These are phyloP conservation scores for Areca catechu DNA, from an alignment of 176 grass and related monocot genomes.

Conservation along the genomic window DNA sequence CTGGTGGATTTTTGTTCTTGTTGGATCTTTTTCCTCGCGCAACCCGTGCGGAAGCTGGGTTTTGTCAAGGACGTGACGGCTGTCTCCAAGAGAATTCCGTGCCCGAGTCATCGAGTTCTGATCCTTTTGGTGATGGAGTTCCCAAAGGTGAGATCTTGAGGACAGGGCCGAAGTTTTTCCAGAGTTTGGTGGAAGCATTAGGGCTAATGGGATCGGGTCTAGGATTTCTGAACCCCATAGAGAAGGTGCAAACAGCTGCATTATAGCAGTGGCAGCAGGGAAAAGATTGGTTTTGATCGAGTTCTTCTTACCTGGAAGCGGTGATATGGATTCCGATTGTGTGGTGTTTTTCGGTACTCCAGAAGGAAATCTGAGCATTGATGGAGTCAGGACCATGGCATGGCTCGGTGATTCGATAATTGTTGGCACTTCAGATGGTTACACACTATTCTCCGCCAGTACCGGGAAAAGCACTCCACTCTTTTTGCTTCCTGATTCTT, in stretches of 20 bases:
- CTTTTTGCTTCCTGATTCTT: slow-evolving; percentile 69
- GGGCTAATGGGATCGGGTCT: slow-evolving; percentile 5
- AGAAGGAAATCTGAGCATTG: slow-evolving; percentile 52
- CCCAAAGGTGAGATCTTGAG: slow-evolving; percentile 25
- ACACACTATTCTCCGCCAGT: slow-evolving; percentile 38
- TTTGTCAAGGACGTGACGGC: slow-evolving; percentile 50
- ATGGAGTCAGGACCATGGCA: slow-evolving; percentile 55
- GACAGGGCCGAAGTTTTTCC: slow-evolving; percentile 14
- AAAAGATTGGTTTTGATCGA: slow-evolving; percentile 64
- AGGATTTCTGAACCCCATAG: slow-evolving; percentile 8
- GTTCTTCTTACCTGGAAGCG: slow-evolving; percentile 28
- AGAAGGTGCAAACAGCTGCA: slow-evolving; percentile 24
- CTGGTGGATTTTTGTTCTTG: slow-evolving; percentile 57
- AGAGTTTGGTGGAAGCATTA: slow-evolving; percentile 16
- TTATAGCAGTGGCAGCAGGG: slow-evolving; percentile 30
- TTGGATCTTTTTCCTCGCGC: slow-evolving; percentile 48
- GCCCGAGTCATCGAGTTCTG: slow-evolving; percentile 11
- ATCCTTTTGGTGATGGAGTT: slow-evolving; percentile 4
- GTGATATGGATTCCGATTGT: slow-evolving; percentile 23
- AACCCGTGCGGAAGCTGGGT: slow-evolving; percentile 61
- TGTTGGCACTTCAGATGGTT: slow-evolving; percentile 45
- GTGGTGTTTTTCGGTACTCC: slow-evolving; percentile 51
- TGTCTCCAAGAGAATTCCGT: slow-evolving; percentile 32
- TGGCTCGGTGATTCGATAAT: slow-evolving; percentile 69
- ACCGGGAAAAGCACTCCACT: slow-evolving; percentile 31